Percentiles rank a stretch among this genome's conserved stretches.
phyloP scores from a whole-genome alignment of 2,329 filamentous ascomycete species.

The Xylaria sp. region DNA sequence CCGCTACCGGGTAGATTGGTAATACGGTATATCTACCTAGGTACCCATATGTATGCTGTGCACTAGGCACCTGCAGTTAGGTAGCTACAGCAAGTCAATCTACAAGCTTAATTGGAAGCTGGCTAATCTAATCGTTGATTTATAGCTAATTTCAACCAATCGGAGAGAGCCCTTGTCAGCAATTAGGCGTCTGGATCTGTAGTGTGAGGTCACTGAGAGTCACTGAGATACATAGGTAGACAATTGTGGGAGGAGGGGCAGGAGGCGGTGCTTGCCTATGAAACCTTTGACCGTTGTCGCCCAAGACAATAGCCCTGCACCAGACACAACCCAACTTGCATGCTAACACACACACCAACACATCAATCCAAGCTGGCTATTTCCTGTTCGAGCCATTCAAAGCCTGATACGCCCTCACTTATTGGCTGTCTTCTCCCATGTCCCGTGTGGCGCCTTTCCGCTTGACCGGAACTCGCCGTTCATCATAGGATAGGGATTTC shows the following conservation, averaged over 20 bases:
- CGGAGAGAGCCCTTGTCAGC: not conserved
- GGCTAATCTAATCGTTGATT: not conserved
- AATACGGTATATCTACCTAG: not conserved
- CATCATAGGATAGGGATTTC: conserved; percentile 17
- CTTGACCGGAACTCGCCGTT: conserved; percentile 29
- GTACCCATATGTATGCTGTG: too few species aligned
- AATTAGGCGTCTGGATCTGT: conserved; percentile 3
- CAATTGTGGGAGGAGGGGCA: conserved; percentile 5
- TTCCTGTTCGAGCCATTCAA: conserved; percentile 28
- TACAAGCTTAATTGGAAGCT: too few species aligned
- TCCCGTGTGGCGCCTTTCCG: conserved; percentile 18
- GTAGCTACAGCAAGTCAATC: conserved; percentile 2
- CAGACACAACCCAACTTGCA: conserved; percentile 18
- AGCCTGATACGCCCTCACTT: conserved; percentile 17
- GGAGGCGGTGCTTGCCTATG: not conserved
- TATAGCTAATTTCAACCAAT: conserved; percentile 8
- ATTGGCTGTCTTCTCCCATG: conserved; percentile 21
- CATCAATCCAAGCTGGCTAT: conserved; percentile 15
- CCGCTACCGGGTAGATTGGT: not conserved
- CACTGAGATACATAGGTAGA: not conserved
- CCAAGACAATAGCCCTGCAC: not conserved
- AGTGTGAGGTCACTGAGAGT: conserved; percentile 5
- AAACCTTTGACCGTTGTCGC: conserved; percentile 4
- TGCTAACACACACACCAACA: conserved; percentile 19
- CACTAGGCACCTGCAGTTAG: conserved; percentile 1